Evolutionary conservation across 148 eudicot species (phyloP), one percentile per base, ranked within the genome.

Genomic region (Nepenthes gracilis): DNA sequence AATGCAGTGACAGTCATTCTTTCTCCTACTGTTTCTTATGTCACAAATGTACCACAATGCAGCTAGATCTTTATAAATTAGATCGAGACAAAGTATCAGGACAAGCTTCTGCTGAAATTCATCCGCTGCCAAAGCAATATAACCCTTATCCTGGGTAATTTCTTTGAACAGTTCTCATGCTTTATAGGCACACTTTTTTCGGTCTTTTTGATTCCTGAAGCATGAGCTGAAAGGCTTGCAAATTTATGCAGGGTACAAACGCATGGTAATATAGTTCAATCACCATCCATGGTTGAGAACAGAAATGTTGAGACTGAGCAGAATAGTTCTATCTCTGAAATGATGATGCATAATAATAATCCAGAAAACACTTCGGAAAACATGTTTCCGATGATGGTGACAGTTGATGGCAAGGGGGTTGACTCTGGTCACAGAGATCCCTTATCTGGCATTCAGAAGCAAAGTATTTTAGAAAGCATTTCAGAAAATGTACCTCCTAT

Each of bases 71-170:
- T 40, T 82, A 92, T 60, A 85, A 75, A 47, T 69, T 89, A 48
- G 84, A 88, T 32, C 80, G 99, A 67, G 84, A 86, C 77, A 75
- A 86, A 57, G 72, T 93, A 48, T 93, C 98, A 35, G 99, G 99
- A 63, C 99, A 93, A 72, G 89, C 82, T 59, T 74, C 95, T 65
- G 88, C 84, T 74, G 85, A 74, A 75, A 77, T 89, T 65, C 72
- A 59, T 43, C 62, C 78, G 38, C 67, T 83, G 58, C 62, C 75
- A 14, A 81, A 75, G 68, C 78, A 68, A 61, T 64, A 66, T 69
- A 40, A 58, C 63, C 72, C 67, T 65, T 60, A 60, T 62, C 64
- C 60, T 60, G 66, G 83, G 86, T 71, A 70, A 62, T 14, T 36
- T 9, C 11, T 63, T 53, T 54, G 35, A 4, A 65, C 54, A 40